Percentiles rank a stretch among this genome's conserved stretches.
phyloP scores from a whole-genome alignment of 1,284 basidiomycete species.

The Phenoliferia sp. region DNA sequence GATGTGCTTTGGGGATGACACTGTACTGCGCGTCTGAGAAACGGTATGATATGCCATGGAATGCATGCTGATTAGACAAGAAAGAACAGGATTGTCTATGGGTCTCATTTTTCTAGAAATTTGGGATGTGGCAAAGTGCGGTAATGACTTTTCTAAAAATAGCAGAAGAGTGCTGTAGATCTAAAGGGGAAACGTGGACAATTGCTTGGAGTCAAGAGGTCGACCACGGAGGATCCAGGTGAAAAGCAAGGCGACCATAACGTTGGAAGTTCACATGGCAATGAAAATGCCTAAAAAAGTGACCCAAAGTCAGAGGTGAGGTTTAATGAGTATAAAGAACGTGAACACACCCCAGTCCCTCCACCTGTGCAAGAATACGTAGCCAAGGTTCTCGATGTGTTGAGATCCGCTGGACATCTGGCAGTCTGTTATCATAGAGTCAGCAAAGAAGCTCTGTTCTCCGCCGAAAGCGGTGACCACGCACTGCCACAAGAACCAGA shows the following conservation, averaged over 20 bases:
- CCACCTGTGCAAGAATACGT: neutral
- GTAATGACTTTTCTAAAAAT: too few species aligned
- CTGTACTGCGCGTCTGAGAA: too few species aligned
- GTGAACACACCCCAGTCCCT: neutral
- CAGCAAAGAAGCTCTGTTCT: neutral
- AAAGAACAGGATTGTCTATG: too few species aligned
- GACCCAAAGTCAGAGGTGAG: neutral
- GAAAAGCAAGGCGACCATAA: neutral
- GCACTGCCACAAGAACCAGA: constrained; percentile 52
- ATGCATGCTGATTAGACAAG: too few species aligned
- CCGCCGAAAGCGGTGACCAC: neutral
- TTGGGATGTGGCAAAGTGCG: too few species aligned
- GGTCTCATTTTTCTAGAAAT: too few species aligned
- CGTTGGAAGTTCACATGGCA: neutral
- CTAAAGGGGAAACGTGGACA: too few species aligned
- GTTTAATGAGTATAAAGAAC: neutral
- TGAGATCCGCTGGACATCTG: constrained; percentile 34
- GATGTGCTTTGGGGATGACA: too few species aligned
- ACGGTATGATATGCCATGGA: too few species aligned
- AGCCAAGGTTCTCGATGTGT: neutral
- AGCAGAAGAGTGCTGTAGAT: too few species aligned
- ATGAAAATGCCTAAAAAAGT: neutral
- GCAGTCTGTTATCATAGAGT: constrained; percentile 51
- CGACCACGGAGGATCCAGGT: neutral
- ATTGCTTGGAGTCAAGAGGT: neutral